phyloP scores from a whole-genome alignment of 495 filamentous ascomycete genomes.

The Lindgomyces ingoldianus region DNA sequence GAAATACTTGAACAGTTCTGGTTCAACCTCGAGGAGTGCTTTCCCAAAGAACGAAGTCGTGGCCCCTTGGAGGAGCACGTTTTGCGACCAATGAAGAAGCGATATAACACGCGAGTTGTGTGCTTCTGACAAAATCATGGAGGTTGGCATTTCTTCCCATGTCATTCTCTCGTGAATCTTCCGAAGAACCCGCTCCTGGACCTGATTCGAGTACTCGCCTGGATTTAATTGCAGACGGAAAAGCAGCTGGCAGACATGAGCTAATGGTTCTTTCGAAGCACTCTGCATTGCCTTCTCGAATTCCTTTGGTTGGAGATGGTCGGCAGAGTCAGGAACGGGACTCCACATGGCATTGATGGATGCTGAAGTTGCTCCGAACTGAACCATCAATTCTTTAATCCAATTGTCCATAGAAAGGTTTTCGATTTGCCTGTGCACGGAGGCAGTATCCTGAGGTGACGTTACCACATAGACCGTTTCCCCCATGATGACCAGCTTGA shows the following conservation, averaged over 20 bases:
- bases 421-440: conserved; percentile 34
- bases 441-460: conserved; percentile 24
- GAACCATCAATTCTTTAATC: neutral
- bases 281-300: neutral
- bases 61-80: conserved; percentile 12
- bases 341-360: neutral
- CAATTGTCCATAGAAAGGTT: conserved; percentile 7
- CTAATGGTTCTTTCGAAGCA: neutral
- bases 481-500: conserved; percentile 29
- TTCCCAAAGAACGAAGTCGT: conserved; percentile 29
- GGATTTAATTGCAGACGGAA: neutral
- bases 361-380: neutral
- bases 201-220: neutral
- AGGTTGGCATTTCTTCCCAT: neutral
- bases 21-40: conserved; percentile 29
- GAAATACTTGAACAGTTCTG: conserved; percentile 22
- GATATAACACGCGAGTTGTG: neutral
- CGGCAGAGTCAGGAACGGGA: neutral
- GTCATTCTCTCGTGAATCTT: neutral
- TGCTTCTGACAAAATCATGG: neutral
- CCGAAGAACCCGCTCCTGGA: neutral
- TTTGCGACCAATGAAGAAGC: conserved; percentile 21
- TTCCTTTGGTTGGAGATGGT: neutral
- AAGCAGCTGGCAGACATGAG: neutral
- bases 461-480: conserved; percentile 38